Conservation (phyloP, 1,284 basidiomycete species). For the Microbotryum lychnidis-dioicae region DNA sequence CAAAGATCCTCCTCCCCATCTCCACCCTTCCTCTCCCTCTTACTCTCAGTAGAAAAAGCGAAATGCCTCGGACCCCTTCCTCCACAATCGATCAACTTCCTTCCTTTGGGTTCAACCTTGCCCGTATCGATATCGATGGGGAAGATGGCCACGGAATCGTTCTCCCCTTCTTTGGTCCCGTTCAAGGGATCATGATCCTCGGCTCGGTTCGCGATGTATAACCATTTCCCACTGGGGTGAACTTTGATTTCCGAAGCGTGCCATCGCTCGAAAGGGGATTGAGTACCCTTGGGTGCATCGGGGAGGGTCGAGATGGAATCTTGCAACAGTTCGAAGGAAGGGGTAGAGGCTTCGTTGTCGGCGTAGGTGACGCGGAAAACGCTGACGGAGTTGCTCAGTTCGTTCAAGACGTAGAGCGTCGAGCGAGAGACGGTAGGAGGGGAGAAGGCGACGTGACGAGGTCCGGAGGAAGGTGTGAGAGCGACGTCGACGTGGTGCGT, state of each 20-base stretch:
- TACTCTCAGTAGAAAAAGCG: constrained; percentile 8
- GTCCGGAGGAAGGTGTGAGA: constrained; percentile 10
- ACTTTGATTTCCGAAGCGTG: constrained; percentile 25
- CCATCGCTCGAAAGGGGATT: constrained; percentile 18
- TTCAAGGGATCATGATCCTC: constrained; percentile 24
- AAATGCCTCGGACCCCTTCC: constrained; percentile 25
- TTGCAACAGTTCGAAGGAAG: constrained; percentile 17
- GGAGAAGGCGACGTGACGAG: constrained; percentile 21
- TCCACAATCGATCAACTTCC: not conserved
- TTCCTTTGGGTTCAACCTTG: not conserved
- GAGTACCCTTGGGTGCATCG: constrained; percentile 1
- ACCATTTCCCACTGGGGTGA: constrained; percentile 3
- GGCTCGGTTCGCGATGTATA: constrained; percentile 27
- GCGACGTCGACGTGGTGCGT: not conserved
- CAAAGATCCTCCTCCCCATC: constrained; percentile 6
- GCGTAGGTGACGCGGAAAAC: constrained; percentile 13
- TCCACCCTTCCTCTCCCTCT: not conserved
- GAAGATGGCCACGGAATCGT: constrained; percentile 22
- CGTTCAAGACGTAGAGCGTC: constrained; percentile 25
- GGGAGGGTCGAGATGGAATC: constrained; percentile 23
- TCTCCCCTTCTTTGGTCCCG: constrained; percentile 7
- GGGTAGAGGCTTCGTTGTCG: not conserved
- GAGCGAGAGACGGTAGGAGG: not conserved
- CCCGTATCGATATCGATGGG: constrained; percentile 1
- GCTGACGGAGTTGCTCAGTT: constrained; percentile 23